phyloP scores from a whole-genome alignment of 768 basidiomycete species.

The Boletales sp. region DNA sequence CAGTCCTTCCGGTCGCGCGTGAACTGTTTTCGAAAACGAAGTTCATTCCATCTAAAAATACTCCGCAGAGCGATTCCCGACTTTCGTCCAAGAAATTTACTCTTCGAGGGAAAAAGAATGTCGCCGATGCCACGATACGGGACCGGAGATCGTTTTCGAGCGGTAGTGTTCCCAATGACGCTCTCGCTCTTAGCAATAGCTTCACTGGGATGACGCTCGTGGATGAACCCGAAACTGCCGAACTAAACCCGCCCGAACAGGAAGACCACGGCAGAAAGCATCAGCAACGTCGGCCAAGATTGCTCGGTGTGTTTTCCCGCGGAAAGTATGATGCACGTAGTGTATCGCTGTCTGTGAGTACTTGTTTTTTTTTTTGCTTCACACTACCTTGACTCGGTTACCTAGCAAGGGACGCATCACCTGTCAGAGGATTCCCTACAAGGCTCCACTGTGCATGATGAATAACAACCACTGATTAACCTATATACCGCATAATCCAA shows the following conservation, averaged over 20 bases:
- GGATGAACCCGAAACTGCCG: conserved; percentile 41
- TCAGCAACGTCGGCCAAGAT: conserved; percentile 26
- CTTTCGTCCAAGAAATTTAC: conserved; percentile 18
- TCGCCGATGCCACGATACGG: conserved; percentile 11
- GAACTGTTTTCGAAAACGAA: conserved; percentile 78
- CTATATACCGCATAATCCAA: not conserved
- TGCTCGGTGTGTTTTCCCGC: conserved; percentile 29
- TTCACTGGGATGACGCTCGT: conserved; percentile 33
- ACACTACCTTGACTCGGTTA: not conserved
- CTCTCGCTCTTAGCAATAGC: not conserved
- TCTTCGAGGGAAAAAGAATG: conserved; percentile 17
- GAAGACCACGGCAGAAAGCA: conserved; percentile 10
- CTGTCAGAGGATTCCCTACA: conserved; percentile 2
- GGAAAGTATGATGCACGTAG: conserved; percentile 14
- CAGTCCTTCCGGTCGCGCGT: conserved; percentile 74
- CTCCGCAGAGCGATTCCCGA: conserved; percentile 27
- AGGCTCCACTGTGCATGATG: conserved; percentile 5
- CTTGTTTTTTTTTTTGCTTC: not conserved
- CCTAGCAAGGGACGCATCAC: conserved; percentile 4
- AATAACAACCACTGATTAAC: conserved; percentile 6
- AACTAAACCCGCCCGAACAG: conserved; percentile 14
- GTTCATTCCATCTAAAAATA: conserved; percentile 46
- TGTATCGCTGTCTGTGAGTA: conserved; percentile 12
- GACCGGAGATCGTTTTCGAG: conserved; percentile 25
- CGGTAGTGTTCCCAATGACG: not conserved